phyloP scores from a whole-genome alignment of 805 yeast species.

The Saccharomycopsis vini region DNA sequence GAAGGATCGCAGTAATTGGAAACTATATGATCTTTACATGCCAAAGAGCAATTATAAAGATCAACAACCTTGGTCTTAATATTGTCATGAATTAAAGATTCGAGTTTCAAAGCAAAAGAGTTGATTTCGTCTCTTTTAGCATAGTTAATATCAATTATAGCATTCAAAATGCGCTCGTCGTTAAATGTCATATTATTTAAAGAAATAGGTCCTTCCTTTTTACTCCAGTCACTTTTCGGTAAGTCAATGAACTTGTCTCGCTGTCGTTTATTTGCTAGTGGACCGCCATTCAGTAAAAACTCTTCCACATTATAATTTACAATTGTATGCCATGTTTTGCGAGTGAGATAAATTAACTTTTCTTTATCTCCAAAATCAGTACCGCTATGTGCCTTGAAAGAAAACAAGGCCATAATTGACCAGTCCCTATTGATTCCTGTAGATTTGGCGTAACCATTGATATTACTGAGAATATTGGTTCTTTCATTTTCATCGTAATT shows the following conservation, averaged over 20 bases:
- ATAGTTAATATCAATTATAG: neutral
- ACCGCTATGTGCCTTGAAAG: slow-evolving; percentile 1
- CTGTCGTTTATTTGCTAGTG: too few relatives aligned
- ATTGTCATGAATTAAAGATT: neutral
- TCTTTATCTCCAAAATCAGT: slow-evolving; percentile 1
- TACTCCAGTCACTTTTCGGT: neutral
- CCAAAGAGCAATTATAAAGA: neutral
- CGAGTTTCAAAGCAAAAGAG: neutral
- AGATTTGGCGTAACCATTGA: neutral
- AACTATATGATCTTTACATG: neutral
- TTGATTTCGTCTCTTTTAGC: neutral
- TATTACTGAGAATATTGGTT: neutral
- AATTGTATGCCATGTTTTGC: slow-evolving; percentile 6
- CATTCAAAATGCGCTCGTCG: neutral
- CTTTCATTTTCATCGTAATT: slow-evolving; percentile 3
- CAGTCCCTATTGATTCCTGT: slow-evolving; percentile 10
- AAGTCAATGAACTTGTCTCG: too few relatives aligned
- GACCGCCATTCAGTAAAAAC: neutral
- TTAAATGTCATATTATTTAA: neutral
- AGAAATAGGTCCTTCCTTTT: neutral
- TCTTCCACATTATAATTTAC: neutral
- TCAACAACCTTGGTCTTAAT: neutral
- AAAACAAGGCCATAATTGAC: neutral
- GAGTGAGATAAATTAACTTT: neutral
- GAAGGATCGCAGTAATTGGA: neutral